A percentile compares a stretch with the other conserved stretches of the same genome.
phyloP scores from a whole-genome alignment of 345 rosid genomes.

The Populus alba region DNA sequence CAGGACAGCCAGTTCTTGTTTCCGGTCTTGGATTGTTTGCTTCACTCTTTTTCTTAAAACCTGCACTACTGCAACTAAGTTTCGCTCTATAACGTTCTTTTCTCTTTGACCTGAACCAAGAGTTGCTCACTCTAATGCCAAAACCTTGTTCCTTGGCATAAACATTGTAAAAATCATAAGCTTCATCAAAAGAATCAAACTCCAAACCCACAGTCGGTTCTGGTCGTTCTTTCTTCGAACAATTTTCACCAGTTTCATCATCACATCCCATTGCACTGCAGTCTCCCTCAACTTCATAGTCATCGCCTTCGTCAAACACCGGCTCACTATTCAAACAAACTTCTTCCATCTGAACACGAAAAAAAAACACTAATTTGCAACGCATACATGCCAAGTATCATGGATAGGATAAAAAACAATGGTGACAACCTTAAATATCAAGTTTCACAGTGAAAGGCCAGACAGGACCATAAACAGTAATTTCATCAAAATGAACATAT shows the following conservation, averaged over 20 bases:
- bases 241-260: slow-evolving; percentile 21
- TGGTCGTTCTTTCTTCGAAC: slow-evolving; percentile 20
- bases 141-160: slow-evolving; percentile 50
- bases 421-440: neutral
- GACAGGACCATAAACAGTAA: neutral
- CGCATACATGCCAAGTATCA: no score
- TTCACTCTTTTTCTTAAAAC: slow-evolving; percentile 52
- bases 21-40: slow-evolving; percentile 49
- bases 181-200: slow-evolving; percentile 50
- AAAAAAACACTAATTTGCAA: neutral
- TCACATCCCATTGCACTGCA: slow-evolving; percentile 17
- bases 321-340: slow-evolving; percentile 51
- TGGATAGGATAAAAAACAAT: neutral
- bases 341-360: slow-evolving; percentile 47
- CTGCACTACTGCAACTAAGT: slow-evolving; percentile 57
- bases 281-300: slow-evolving; percentile 34
- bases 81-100: slow-evolving; percentile 51
- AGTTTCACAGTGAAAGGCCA: neutral
- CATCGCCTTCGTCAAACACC: slow-evolving; percentile 40
- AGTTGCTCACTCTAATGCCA: slow-evolving; percentile 53
- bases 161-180: slow-evolving; percentile 42
- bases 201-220: slow-evolving; percentile 46
- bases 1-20: slow-evolving; percentile 53
- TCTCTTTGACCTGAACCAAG: slow-evolving; percentile 46
- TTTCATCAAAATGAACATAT: neutral